Percentiles rank a stretch among this genome's conserved stretches.
Evolutionary conservation across 169 alveolate genomes (phyloP).

Genomic region (Theileria sp.): DNA sequence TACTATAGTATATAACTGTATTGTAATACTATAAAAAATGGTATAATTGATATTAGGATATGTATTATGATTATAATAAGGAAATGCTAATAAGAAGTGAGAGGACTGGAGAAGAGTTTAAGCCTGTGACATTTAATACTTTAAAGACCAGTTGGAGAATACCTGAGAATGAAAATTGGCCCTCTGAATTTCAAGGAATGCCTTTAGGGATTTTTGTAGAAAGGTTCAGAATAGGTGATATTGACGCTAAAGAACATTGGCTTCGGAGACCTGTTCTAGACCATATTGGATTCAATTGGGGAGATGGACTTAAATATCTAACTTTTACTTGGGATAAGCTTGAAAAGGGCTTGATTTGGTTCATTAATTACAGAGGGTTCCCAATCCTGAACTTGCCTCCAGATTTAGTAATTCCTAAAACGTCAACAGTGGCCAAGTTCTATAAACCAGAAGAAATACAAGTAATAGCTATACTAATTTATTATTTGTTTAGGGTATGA

Average conservation of each 20-base stretch:
- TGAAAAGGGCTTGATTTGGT: slow-evolving; percentile 66
- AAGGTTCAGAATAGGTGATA: slow-evolving; percentile 64
- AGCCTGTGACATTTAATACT: slow-evolving; percentile 56
- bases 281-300: slow-evolving; percentile 69
- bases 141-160: slow-evolving; percentile 33
- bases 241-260: slow-evolving; percentile 73
- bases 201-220: slow-evolving; percentile 71
- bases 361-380: slow-evolving; percentile 25
- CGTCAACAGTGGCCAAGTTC: slow-evolving; percentile 58
- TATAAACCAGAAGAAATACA: slow-evolving; percentile 75
- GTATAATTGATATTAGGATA: slow-evolving; percentile 29
- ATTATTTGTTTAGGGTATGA: slow-evolving; percentile 48
- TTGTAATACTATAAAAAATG: too few relatives aligned
- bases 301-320: slow-evolving; percentile 63
- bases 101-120: slow-evolving; percentile 37
- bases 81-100: slow-evolving; percentile 39
- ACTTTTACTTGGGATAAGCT: slow-evolving; percentile 74
- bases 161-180: slow-evolving; percentile 67
- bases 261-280: slow-evolving; percentile 68
- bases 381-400: slow-evolving; percentile 45
- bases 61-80: slow-evolving; percentile 60
- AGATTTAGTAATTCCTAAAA: slow-evolving; percentile 47
- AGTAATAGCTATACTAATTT: slow-evolving; percentile 7
- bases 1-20: too few relatives aligned
- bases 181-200: slow-evolving; percentile 63